A percentile compares a stretch with the other conserved stretches of the same genome.
Evolutionary conservation across 78 protist genomes (phyloP).

Genomic region (Pigoraptor vietnamica): DNA sequence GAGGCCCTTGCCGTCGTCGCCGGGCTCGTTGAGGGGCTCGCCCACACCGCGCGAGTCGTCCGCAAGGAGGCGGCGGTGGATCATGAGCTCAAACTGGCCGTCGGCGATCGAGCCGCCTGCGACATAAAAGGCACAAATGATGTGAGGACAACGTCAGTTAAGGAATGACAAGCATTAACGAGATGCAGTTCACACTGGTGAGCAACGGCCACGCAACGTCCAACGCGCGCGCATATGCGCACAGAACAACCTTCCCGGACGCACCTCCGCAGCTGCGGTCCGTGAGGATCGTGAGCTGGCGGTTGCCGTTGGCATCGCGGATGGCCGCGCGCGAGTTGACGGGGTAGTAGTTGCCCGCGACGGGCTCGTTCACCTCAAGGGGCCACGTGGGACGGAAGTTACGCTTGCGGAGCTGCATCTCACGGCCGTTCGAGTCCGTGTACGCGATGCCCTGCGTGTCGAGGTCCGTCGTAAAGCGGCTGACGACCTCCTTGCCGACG

Average conservation of each 20-base stretch:
- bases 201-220: too few relatives aligned
- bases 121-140: too few relatives aligned
- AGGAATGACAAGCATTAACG: too few relatives aligned
- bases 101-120: constrained; percentile 13
- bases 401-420: constrained; percentile 58
- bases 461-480: constrained; percentile 42
- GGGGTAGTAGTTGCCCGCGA: constrained; percentile 80
- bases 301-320: constrained; percentile 18
- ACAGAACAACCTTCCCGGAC: too few relatives aligned
- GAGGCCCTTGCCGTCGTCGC: neutral
- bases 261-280: constrained; percentile 55
- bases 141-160: too few relatives aligned
- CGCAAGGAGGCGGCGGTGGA: constrained; percentile 62
- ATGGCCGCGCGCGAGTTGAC: constrained; percentile 51
- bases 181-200: too few relatives aligned
- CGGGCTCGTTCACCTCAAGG: constrained; percentile 55
- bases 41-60: constrained; percentile 87
- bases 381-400: constrained; percentile 63
- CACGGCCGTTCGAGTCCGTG: constrained; percentile 80
- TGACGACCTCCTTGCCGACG: constrained; percentile 65
- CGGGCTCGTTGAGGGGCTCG: constrained; percentile 81
- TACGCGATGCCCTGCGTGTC: constrained; percentile 33
- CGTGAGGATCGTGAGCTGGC: constrained; percentile 38
- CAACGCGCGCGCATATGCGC: too few relatives aligned
- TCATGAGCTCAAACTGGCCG: constrained; percentile 78